These are phyloP conservation scores for Lachnellula hyalina DNA, from an alignment of 2,329 filamentous ascomycete species.

Conservation along the genomic window DNA sequence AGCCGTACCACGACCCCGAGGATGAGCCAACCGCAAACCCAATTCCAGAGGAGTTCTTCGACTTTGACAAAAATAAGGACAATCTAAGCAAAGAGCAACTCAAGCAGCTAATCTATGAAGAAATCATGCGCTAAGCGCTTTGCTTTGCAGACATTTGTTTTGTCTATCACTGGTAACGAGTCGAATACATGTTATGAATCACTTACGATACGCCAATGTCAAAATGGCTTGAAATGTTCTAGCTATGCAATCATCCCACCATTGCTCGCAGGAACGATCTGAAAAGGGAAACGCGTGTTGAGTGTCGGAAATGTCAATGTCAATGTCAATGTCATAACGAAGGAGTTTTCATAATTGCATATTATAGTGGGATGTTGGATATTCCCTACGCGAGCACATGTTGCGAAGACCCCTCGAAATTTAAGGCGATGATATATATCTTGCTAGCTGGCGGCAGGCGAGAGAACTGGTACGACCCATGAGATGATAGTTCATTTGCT, in stretches of 20 bases:
- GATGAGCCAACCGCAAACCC: constrained; percentile 95
- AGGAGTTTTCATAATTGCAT: constrained; percentile 6
- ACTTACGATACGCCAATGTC: background rate
- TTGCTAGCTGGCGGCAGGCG: background rate
- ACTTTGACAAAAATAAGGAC: constrained; percentile 99
- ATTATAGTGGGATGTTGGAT: background rate
- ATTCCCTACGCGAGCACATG: background rate
- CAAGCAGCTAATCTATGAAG: constrained; percentile 95
- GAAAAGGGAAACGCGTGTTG: background rate
- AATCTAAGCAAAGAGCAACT: constrained; percentile 96
- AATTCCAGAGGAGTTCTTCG: constrained; percentile 98
- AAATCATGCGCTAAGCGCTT: constrained; percentile 59
- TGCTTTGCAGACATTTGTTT: background rate
- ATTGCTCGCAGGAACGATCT: background rate
- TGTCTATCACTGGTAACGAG: background rate
- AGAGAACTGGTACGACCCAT: constrained; percentile 3
- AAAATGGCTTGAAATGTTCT: background rate
- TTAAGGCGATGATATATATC: background rate
- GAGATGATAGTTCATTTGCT: constrained; percentile 6
- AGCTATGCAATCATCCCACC: background rate
- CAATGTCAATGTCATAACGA: background rate
- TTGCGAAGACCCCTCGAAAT: background rate
- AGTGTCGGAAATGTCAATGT: background rate
- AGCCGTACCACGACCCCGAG: constrained; percentile 97
- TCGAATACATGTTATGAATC: background rate